Evolutionary conservation across 768 basidiomycete species (phyloP), one percentile per base, ranked within the genome.

Genomic region (Leccinellum rugosiceps): DNA sequence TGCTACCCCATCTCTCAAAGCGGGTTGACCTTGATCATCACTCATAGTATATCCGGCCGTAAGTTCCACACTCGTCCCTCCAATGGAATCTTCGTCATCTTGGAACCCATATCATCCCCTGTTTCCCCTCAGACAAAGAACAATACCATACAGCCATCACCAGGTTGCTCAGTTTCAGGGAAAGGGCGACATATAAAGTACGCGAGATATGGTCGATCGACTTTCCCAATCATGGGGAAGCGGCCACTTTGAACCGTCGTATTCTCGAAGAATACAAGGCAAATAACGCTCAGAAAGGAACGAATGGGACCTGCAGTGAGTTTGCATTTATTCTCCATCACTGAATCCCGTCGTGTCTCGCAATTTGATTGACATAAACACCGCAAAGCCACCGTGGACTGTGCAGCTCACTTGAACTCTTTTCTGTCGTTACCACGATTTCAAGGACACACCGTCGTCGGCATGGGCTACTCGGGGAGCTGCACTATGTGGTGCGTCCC

Each of bases 191-290:
- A 3, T 68, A 63, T 32, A 59, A 53, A 26, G 65, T 74, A 19
- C 62, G 65, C 3, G 73, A 74, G 46, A 65, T 75, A 54, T 74
- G 73, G 73, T 64, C 68, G 3, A 58, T 75, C 3, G 74, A 75
- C 51, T 64, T 73, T 53, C 75, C 72, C 1, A 75, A 75, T 51
- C 74, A 75, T 31, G 74, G 75, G 6, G 66, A 76, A 50, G 61
- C 74, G 10, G 74, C 74, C 14, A 52, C 54, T 6, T 47, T 72
- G n/a, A 75, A 75, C 48, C 71, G 72, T 17, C 34, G 28, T 47
- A 45, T 63, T 19, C 65, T 72, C 28, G 63, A 70, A 23, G 57
- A 61, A 43, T 50, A 63, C 46, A 72, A 73, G 53, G 51, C 49
- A 7, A 53, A 49, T 1, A 53, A 55, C 21, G 34, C 8, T 19